These are phyloP conservation scores for Pseudozyma flocculosa DNA, from an alignment of 1,284 basidiomycete species.

Conservation along the genomic window DNA sequence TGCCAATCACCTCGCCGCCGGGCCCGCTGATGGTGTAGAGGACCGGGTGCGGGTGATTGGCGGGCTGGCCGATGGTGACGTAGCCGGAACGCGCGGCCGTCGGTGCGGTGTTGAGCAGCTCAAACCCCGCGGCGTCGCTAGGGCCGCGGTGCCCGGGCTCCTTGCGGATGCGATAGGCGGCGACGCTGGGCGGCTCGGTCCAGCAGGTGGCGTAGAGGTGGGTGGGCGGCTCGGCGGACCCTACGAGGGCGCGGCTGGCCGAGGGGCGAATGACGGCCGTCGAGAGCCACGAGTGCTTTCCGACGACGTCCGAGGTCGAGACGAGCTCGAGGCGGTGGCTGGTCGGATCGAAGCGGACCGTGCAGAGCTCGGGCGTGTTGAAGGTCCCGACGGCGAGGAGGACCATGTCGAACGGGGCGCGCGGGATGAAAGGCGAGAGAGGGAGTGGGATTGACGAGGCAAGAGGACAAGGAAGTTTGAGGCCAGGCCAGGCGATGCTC, in stretches of 20 bases:
- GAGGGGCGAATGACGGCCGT: conserved; percentile 12
- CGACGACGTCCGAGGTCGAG: conserved; percentile 21
- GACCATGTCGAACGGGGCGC: conserved; percentile 17
- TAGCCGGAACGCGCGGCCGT: conserved; percentile 36
- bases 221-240: conserved; percentile 1
- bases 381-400: conserved; percentile 35
- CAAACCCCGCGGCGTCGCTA: conserved; percentile 7
- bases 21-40: conserved; percentile 60
- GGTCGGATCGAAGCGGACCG: conserved; percentile 25
- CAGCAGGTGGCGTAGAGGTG: conserved; percentile 39
- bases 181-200: conserved; percentile 37
- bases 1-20: conserved; percentile 57
- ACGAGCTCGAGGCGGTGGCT: conserved; percentile 23
- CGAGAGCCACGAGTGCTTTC: conserved; percentile 42
- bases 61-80: conserved; percentile 29
- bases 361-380: conserved; percentile 40
- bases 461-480: no score
- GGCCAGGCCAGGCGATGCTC: no score
- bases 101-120: conserved; percentile 34
- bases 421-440: no score
- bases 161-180: conserved; percentile 20
- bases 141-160: not conserved
- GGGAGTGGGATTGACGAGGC: no score
- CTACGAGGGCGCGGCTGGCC: not conserved
- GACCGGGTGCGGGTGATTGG: conserved; percentile 29